Evolutionary conservation across 2,329 filamentous ascomycete species (phyloP).

Genomic region (Cladosporium sp.): DNA sequence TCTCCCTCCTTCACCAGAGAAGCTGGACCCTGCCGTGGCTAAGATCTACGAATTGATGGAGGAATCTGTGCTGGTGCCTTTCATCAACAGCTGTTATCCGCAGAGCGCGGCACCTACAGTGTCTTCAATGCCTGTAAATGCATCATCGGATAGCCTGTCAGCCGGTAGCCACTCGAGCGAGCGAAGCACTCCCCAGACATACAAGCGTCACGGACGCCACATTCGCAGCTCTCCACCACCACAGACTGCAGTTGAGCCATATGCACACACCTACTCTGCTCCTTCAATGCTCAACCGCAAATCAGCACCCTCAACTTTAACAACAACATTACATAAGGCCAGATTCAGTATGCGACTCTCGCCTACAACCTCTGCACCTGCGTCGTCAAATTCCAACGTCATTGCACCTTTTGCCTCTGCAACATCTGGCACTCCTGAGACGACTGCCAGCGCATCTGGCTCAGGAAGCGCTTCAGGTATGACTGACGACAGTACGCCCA

Average conservation of each 20-base stretch:
- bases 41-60: constrained; percentile 98
- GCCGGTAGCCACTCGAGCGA: constrained; percentile 2
- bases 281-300: constrained; percentile 31
- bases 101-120: constrained; percentile 48
- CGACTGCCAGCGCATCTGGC: constrained; percentile 40
- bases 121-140: constrained; percentile 44
- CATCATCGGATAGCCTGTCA: constrained; percentile 35
- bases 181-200: constrained; percentile 19
- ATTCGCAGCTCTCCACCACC: constrained; percentile 36
- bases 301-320: constrained; percentile 36
- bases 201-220: constrained; percentile 26
- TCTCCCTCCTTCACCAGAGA: constrained; percentile 70
- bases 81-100: constrained; percentile 68
- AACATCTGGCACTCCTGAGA: constrained; percentile 18
- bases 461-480: constrained; percentile 45
- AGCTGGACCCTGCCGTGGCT: constrained; percentile 76
- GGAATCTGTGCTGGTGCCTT: constrained; percentile 89
- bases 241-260: constrained; percentile 31
- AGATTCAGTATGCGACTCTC: constrained; percentile 37
- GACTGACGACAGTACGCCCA: constrained; percentile 66
- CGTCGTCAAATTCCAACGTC: constrained; percentile 22
- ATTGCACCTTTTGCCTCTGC: constrained; percentile 19
- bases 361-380: constrained; percentile 34
- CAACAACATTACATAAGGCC: constrained; percentile 33
- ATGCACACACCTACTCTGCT: constrained; percentile 29